These are phyloP conservation scores for Pseudocercospora fijiensis DNA, from an alignment of 2,329 filamentous ascomycete species.

Conservation along the genomic window DNA sequence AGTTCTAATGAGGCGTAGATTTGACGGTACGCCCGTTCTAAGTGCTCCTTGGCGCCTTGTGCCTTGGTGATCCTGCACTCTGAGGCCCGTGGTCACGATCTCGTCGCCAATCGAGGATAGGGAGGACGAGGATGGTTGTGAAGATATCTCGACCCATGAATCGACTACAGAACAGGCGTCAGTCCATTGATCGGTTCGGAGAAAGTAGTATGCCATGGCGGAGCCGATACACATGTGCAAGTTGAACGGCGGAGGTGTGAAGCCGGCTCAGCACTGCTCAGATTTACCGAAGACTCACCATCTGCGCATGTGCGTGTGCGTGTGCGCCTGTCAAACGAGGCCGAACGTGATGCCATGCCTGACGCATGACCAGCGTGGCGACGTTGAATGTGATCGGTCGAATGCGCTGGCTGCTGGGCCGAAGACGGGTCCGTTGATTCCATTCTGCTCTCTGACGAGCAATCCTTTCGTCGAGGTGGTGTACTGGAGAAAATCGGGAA, in stretches of 20 bases:
- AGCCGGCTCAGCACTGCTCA: constrained; percentile 1
- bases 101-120: constrained; percentile 82
- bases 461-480: neutral
- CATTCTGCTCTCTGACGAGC: constrained; percentile 3
- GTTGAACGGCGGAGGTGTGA: neutral
- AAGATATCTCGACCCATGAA: constrained; percentile 94
- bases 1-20: constrained; percentile 46
- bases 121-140: constrained; percentile 89
- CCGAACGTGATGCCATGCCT: constrained; percentile 32
- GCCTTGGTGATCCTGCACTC: constrained; percentile 66
- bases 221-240: constrained; percentile 1
- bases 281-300: constrained; percentile 27
- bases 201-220: constrained; percentile 27
- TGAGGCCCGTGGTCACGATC: constrained; percentile 84
- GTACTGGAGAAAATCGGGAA: neutral
- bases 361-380: constrained; percentile 28
- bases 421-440: neutral
- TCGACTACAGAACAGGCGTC: constrained; percentile 55
- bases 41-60: constrained; percentile 56
- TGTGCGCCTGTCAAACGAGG: constrained; percentile 34
- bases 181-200: constrained; percentile 28
- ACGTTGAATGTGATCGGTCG: constrained; percentile 26
- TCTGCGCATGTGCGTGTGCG: constrained; percentile 34
- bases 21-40: constrained; percentile 44
- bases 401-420: constrained; percentile 16